Conservation (phyloP, 2,329 filamentous ascomycete genomes). For the Colletotrichum karsti region DNA sequence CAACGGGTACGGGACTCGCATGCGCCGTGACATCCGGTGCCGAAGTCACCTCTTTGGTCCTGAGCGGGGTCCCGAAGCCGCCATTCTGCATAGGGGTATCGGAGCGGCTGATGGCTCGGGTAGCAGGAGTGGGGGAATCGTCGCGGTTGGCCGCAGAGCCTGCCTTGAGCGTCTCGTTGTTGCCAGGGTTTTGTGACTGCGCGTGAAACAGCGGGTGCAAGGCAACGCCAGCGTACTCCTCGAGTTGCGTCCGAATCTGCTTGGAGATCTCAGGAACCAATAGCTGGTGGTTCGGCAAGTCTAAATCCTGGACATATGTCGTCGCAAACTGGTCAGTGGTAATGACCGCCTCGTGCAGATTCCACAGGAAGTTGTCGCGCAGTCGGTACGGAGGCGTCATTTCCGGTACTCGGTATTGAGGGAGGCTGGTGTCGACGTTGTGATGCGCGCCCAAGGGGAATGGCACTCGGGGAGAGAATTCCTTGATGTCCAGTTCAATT, state of each 20-base stretch:
- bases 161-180: conserved; percentile 39
- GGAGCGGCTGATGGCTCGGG: conserved; percentile 53
- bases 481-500: conserved; percentile 91
- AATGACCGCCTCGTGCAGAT: conserved; percentile 91
- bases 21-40: conserved; percentile 71
- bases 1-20: conserved; percentile 70
- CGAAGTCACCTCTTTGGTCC: conserved; percentile 49
- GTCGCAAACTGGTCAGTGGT: conserved; percentile 97
- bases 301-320: conserved; percentile 88
- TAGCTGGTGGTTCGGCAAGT: conserved; percentile 78
- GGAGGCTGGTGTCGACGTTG: conserved; percentile 74
- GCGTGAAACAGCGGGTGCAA: conserved; percentile 91
- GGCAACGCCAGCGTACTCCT: conserved; percentile 95
- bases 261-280: conserved; percentile 86
- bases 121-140: conserved; percentile 45
- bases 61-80: conserved; percentile 58
- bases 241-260: conserved; percentile 93
- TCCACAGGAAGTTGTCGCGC: conserved; percentile 97
- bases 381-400: conserved; percentile 85
- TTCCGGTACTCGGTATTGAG: conserved; percentile 83
- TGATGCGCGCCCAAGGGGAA: conserved; percentile 64
- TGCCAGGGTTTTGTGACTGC: conserved; percentile 40
- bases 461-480: conserved; percentile 74
- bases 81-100: conserved; percentile 66
- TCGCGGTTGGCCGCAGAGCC: conserved; percentile 43